A percentile compares a stretch with the other conserved stretches of the same genome.
Evolutionary conservation across 176 grass and related monocot species (phyloP).

Genomic region (Panicum miliaceum): DNA sequence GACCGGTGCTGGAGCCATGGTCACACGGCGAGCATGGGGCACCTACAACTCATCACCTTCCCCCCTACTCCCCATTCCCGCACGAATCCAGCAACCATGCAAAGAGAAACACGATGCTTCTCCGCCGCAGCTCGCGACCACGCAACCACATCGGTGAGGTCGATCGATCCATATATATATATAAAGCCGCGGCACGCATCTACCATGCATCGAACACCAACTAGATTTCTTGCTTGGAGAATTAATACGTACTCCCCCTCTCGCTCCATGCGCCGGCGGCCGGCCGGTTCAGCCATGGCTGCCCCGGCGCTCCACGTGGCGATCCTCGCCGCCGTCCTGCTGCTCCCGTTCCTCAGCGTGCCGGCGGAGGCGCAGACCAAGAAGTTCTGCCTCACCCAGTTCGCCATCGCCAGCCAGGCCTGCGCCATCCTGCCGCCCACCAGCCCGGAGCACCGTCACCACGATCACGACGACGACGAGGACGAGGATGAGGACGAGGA

Average conservation of each 20-base stretch:
- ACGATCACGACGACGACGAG: conserved; percentile 5
- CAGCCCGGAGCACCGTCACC: conserved; percentile 24
- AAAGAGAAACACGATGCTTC: conserved; percentile 36
- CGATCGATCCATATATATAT: neutral
- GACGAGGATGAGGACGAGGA: neutral
- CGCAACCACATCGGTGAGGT: neutral
- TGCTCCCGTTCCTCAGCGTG: conserved; percentile 40
- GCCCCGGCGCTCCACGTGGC: conserved; percentile 29
- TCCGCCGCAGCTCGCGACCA: neutral
- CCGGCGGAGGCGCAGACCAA: conserved; percentile 41
- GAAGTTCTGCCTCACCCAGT: conserved; percentile 76
- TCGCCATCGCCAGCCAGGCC: conserved; percentile 78
- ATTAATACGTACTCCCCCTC: neutral
- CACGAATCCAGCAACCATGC: conserved; percentile 53
- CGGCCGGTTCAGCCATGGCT: conserved; percentile 33
- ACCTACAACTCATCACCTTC: conserved; percentile 48
- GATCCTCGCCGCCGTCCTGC: conserved; percentile 41
- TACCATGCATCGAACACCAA: conserved; percentile 16
- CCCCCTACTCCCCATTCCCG: conserved; percentile 13
- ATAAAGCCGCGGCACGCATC: neutral
- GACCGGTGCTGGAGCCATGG: neutral
- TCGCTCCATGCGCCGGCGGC: neutral
- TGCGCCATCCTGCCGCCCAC: conserved; percentile 62
- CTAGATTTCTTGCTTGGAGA: neutral
- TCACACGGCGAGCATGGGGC: conserved; percentile 44